Percentiles rank a stretch among this genome's conserved stretches.
These are phyloP conservation scores for Pseudocercospora fijiensis DNA, from an alignment of 2,329 filamentous ascomycete genomes.

Conservation along the genomic window DNA sequence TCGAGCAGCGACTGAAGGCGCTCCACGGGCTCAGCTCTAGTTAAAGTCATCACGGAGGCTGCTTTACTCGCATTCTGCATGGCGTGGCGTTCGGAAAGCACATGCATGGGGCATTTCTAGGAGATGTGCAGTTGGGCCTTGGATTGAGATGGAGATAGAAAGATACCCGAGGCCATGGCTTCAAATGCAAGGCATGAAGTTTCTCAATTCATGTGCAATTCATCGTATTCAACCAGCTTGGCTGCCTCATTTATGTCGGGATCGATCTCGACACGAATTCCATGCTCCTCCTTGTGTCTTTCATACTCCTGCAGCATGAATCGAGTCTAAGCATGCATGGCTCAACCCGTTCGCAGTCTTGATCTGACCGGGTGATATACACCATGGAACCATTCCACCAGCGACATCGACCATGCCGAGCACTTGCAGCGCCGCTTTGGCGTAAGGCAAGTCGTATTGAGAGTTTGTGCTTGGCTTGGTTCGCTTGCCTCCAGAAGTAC, in stretches of 20 bases:
- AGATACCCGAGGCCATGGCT: background rate
- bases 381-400: too few species aligned
- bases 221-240: background rate
- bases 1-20: conserved; percentile 14
- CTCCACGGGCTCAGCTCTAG: conserved; percentile 25
- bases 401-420: too few species aligned
- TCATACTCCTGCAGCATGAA: background rate
- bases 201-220: background rate
- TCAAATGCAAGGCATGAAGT: background rate
- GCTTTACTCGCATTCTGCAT: background rate
- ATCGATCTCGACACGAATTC: background rate
- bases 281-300: background rate
- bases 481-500: too few species aligned
- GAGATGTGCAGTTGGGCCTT: background rate
- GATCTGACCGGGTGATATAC: too few species aligned
- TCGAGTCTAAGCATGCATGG: background rate
- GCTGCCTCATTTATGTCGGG: background rate
- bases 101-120: background rate
- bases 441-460: too few species aligned
- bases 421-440: too few species aligned
- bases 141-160: background rate
- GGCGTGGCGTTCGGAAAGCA: background rate
- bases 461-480: too few species aligned
- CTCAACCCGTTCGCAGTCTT: background rate
- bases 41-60: background rate